Evolutionary conservation across 1,284 basidiomycete species (phyloP).

Genomic region (Sporisorium exsertum): DNA sequence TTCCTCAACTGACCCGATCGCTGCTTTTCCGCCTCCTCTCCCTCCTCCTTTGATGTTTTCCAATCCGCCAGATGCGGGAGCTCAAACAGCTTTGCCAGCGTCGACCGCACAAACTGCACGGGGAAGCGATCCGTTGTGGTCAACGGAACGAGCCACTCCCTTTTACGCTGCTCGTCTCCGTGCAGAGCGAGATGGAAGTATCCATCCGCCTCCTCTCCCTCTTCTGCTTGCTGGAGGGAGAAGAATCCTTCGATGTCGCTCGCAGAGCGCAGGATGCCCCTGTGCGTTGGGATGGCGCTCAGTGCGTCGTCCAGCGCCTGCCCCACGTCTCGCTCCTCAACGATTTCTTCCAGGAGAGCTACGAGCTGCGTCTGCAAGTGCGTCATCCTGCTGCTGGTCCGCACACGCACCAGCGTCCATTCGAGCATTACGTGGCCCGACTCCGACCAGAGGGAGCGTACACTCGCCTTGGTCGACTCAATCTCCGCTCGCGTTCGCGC

Average conservation of each 20-base stretch:
- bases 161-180: neutral
- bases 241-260: conserved; percentile 24
- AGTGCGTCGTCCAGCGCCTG: conserved; percentile 13
- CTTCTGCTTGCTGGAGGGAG: neutral
- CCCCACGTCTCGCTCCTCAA: neutral
- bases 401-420: conserved; percentile 45
- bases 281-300: neutral
- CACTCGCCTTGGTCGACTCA: conserved; percentile 23
- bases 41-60: conserved; percentile 21
- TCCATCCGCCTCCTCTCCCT: conserved; percentile 29
- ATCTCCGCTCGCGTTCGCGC: conserved; percentile 36
- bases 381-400: conserved; percentile 48
- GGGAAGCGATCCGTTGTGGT: conserved; percentile 18
- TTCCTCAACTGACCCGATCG: conserved; percentile 10
- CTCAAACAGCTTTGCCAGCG: conserved; percentile 47
- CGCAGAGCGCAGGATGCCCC: neutral
- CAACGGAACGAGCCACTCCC: conserved; percentile 35
- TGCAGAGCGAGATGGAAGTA: conserved; percentile 26
- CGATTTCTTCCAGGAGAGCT: conserved; percentile 21
- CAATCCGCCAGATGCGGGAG: conserved; percentile 60
- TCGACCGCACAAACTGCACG: conserved; percentile 40
- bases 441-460: conserved; percentile 36
- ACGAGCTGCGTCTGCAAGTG: conserved; percentile 63
- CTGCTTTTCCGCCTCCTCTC: conserved; percentile 5
- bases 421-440: conserved; percentile 30